Base-by-base conservation (phyloP, 495 filamentous ascomycete genomes). In the Lindgomyces ingoldianus region DNA sequence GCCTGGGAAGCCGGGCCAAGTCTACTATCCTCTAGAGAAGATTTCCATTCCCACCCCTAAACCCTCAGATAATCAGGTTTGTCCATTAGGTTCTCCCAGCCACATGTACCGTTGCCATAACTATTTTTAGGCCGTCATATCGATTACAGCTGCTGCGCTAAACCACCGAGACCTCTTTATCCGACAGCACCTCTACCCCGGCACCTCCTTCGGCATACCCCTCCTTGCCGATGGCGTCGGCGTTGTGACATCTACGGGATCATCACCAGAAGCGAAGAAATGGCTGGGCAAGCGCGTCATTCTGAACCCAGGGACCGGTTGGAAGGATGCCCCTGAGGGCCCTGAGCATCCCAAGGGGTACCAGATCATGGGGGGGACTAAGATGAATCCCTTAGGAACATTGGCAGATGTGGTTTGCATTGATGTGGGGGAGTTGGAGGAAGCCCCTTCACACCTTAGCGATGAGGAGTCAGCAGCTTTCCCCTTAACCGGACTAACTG, bases 91-190 rank as follows among this genome's bases (percentile, higher is more conserved):
- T 46, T 30, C 29, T 24, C 14, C 39, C 21, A n/a, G n/a, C n/a
- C n/a, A 16, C 10, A 10, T 14, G 6, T 27, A 14, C 27, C 18
- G 41, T n/a, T 27, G 6, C 2, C 9, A 25, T 52, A 46, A 63
- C 49, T 10, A 29, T 74, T 72, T 27, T 29, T 36, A 70, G 68
- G 74, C 95, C 60, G 79, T 91, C 30, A 70, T 97, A 60, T 82
- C 81, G 60, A 69, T 96, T 70, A 81, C 81, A 30, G 89, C 91
- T 45, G 88, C 87, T 9, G 85, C 92, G 16, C 85, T 96, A 56
- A 97, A 96, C 78, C 93, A 96, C 79, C 89, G 91, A 56, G 92
- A 96, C 74, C 82, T 93, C 69, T 96, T 96, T 81, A 87, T 94
- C 75, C 90, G 92, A 57, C 91, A 93, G 72, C 87, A 91, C 70